Conservation (phyloP, 202 grass and related monocot species). For the Panicum hallii region DNA sequence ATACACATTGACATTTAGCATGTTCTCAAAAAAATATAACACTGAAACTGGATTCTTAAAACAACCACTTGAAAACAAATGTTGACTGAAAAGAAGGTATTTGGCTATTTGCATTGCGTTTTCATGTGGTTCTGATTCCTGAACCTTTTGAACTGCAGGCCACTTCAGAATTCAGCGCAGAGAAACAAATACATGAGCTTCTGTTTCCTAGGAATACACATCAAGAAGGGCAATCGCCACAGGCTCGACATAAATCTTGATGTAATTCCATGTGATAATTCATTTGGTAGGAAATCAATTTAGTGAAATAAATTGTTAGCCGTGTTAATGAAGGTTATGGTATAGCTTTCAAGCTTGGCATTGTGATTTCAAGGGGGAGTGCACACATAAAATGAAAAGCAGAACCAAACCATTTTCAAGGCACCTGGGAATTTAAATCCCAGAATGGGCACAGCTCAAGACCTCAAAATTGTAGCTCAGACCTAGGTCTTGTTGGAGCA, state of each 20-base stretch:
- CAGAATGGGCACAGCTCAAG: not conserved
- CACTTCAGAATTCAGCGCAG: slow-evolving; percentile 77
- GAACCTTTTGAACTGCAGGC: slow-evolving; percentile 60
- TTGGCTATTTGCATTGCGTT: not conserved
- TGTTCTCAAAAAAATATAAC: not conserved
- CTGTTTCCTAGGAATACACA: slow-evolving; percentile 69
- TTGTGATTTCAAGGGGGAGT: not conserved
- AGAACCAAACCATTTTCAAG: not conserved
- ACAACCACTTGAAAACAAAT: not conserved
- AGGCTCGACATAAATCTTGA: slow-evolving; percentile 58
- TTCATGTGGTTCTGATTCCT: slow-evolving; percentile 29
- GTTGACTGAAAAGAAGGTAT: not conserved
- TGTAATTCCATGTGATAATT: slow-evolving; percentile 13
- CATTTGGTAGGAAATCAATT: slow-evolving; percentile 14
- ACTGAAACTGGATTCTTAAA: not conserved
- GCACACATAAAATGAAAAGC: not conserved
- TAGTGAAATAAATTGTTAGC: slow-evolving; percentile 34
- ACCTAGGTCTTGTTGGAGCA: not conserved
- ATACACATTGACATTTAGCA: not conserved
- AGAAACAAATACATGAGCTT: slow-evolving; percentile 82
- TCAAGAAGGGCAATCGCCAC: slow-evolving; percentile 67
- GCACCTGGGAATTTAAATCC: not conserved
- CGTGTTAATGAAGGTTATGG: not conserved
- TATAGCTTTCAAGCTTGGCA: slow-evolving; percentile 7
- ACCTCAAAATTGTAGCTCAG: not conserved